A percentile compares a stretch with the other conserved stretches of the same genome.
phyloP scores from a whole-genome alignment of 192 early-diverging fungal species.

The Podila epigama region DNA sequence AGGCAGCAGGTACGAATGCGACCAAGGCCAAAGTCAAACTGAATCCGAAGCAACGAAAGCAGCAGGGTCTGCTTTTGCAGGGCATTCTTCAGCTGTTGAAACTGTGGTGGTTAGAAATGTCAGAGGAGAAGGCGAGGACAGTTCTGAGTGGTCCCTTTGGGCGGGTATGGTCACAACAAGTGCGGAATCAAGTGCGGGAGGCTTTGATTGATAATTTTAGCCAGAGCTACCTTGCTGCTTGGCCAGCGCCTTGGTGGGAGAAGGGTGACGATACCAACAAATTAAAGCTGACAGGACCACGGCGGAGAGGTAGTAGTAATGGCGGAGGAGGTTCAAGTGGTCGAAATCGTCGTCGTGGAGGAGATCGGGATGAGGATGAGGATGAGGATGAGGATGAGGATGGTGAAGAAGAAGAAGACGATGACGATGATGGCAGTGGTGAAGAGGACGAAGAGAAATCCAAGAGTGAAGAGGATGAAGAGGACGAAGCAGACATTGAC shows the following conservation, averaged over 20 bases:
- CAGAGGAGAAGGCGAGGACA: not conserved
- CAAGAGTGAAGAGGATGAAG: constrained; percentile 6
- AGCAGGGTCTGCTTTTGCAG: constrained; percentile 18
- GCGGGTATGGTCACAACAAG: constrained; percentile 23
- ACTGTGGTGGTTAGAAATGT: constrained; percentile 14
- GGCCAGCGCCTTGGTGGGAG: constrained; percentile 36
- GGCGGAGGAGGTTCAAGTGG: too few species aligned
- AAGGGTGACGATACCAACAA: constrained; percentile 1
- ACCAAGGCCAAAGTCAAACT: constrained; percentile 12
- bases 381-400: not conserved
- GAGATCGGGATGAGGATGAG: constrained; percentile 1
- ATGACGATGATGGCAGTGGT: constrained; percentile 42
- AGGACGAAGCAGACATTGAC: constrained; percentile 1
- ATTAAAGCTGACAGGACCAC: not conserved
- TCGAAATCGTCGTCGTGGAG: too few species aligned
- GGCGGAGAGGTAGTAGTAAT: not conserved
- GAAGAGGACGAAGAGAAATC: constrained; percentile 8
- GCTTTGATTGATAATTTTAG: constrained; percentile 46
- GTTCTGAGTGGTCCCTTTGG: constrained; percentile 2
- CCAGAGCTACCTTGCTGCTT: constrained; percentile 33
- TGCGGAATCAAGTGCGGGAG: constrained; percentile 23
- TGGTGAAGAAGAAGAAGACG: constrained; percentile 37
- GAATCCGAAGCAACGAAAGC: constrained; percentile 26
- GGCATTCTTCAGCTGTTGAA: constrained; percentile 10
- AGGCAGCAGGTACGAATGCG: not conserved